Base-by-base conservation (phyloP, 2,329 filamentous ascomycete genomes). In the Fusarium annulatum region DNA sequence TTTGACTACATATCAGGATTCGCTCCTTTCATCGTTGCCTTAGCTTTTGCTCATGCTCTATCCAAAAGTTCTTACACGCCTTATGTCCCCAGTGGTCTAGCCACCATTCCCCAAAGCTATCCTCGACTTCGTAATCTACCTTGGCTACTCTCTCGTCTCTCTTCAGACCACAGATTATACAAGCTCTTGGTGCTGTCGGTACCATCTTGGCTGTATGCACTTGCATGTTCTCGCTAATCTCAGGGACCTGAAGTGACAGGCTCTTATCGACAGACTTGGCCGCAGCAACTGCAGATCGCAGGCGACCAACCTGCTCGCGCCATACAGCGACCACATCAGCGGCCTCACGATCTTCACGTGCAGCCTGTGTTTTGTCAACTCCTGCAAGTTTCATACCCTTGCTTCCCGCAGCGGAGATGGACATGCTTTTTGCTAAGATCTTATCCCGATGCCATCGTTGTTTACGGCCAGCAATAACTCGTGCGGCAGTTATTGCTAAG, bases 81-180 rank as follows among this genome's bases (percentile, higher is more conserved):
- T 89, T 85, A 82, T 95, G 93, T 0, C 92, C 94, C 92, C 94
- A 95, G 81, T 96, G 92, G 51, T 98, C 95, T 46, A 93, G 86
- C 96, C 96, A 98, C 94, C 95, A 98, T 84, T 98, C 96, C 18
- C 94, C 95, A 85, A 98, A 98, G 80, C 93, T 95, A 81, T 98
- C 96, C 77, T 96, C 91, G 14, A 97, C 90, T 33, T 91, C 87
- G 59, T 91, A 85, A 78, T 97, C 95, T 39, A 96, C 88, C 78
- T 91, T 94, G 26, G 85, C 82, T 16, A 98, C 86, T 56, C 96
- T 88, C 83, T 98, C 96, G 45, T 97, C 94, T 72, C 96, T 87
- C 84, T 94, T 96, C 73, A 98, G 82, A 0, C 96, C 96, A 81
- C 96, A 98, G 38, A 98, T 85, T 57, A 95, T 88, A 83, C 96